Base-by-base conservation (phyloP, 306 rosid genomes). In the Citrullus amarus region DNA sequence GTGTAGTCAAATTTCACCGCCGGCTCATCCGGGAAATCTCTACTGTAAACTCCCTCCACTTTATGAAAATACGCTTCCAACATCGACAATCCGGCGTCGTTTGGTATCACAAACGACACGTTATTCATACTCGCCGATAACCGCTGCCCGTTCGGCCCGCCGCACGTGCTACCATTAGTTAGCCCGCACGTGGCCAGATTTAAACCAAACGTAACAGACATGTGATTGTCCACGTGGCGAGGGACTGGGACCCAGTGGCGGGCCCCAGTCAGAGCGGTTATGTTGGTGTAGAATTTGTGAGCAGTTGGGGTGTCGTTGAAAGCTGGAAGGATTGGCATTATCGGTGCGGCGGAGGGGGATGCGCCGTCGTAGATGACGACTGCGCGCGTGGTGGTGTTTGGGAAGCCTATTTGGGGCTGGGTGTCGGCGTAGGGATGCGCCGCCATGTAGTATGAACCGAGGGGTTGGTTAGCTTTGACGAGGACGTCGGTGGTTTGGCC, bases 91-190 rank as follows among this genome's bases (percentile, higher is more conserved):
- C 56, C 76, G 34, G 25, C 0, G 78, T 84, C 54, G 34, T 4
- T 73, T 1, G 97, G 97, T 32, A 83, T 25, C 65, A 51, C 80
- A 34, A 89, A 93, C 0, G 97, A 93, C 51, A 88, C 89, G 22
- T 93, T 91, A 79, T 89, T 93, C 94, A 93, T 91, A 86, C 86
- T 86, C 0, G 96, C 89, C 0, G 94, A 86, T 2, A 85, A 6
- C 12, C 81, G 68, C 2, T 78, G 54, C 0, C 34, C 36, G 0
- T 77, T 5, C 0, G 58, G 67, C 5, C 91, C 93, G 0, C 2
- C 4, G 57, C 96, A 91, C 9, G 61, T 54, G 30, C 81, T 48
- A 0, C 56, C 81, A 72, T 71, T 44, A 5, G 20, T 73, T 6
- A 16, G 78, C 0, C 71, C 51, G 28, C 97, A 92, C 4, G 0